phyloP scores from a whole-genome alignment of 2,329 filamentous ascomycete species.

The Curvularia sp. region DNA sequence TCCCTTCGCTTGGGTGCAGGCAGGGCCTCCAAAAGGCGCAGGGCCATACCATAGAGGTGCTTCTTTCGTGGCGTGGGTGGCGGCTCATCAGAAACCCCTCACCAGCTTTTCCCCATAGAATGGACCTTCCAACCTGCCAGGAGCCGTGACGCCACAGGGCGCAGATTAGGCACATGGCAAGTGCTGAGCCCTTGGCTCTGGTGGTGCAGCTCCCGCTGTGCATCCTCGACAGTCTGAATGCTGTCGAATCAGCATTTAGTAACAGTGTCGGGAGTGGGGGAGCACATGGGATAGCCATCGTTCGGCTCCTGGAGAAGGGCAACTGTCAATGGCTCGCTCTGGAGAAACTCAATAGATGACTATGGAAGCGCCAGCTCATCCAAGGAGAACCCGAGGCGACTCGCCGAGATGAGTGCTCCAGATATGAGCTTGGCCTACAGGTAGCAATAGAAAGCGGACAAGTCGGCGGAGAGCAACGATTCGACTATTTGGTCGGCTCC shows the following conservation, averaged over 20 bases:
- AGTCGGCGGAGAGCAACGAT: conserved; percentile 37
- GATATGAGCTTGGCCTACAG: conserved; percentile 18
- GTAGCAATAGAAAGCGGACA: conserved; percentile 31
- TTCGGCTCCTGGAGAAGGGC: conserved; percentile 1
- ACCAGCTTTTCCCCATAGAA: conserved; percentile 24
- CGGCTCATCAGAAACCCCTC: conserved; percentile 33
- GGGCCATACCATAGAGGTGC: conserved; percentile 21
- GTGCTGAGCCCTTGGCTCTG: conserved; percentile 37
- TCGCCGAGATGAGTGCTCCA: conserved; percentile 14
- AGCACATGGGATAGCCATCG: neutral
- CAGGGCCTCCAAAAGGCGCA: conserved; percentile 20
- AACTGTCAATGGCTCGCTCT: neutral
- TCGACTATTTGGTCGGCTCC: conserved; percentile 27
- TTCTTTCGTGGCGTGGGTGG: conserved; percentile 45
- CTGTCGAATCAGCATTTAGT: neutral
- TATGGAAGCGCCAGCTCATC: neutral
- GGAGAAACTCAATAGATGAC: neutral
- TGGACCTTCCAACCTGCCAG: conserved; percentile 20
- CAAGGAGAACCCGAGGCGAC: conserved; percentile 1
- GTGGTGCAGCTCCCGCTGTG: conserved; percentile 5
- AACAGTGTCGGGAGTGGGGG: conserved; percentile 7
- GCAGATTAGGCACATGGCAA: conserved; percentile 41
- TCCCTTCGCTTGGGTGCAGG: conserved; percentile 29
- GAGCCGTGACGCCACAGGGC: conserved; percentile 42
- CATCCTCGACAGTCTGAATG: neutral